Base-by-base conservation (phyloP, 2,329 filamentous ascomycete species). In the Hypoxylon sp. region DNA sequence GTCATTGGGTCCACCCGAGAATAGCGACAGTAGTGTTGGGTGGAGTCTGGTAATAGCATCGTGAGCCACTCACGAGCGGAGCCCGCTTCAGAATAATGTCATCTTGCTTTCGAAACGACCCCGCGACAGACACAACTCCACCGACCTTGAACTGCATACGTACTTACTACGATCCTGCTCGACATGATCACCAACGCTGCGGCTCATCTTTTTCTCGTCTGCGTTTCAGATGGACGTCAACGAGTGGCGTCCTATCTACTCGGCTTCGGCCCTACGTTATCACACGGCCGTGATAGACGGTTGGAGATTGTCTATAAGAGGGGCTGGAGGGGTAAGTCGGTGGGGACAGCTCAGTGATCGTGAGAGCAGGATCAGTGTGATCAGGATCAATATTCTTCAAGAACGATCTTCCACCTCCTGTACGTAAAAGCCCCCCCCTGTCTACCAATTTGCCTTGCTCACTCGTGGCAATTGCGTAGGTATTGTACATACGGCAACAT, bases 151-250 rank as follows among this genome's bases (percentile, higher is more conserved):
- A n/a, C n/a, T n/a, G n/a, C n/a, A n/a, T 21, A 48, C 5, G 13
- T 29, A 21, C 47, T 26, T 48, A 38, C 48, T 52, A 45, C 35
- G 35, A 38, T 35, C 27, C 56, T 54, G 61, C 58, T 61, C 57
- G 35, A 45, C 38, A 59, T 54, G 61, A 64, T 61, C 61, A 59
- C 42, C 58, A 60, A 48, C 49, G 57, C 54, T n/a, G 48, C 57
- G 52, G 52, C 46, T 49, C 15, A 9, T 48, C 40, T 24, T 60
- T 56, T 56, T 47, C 11, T 60, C 41, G 46, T 52, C 54, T 63
- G 23, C 29, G 58, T 61, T 64, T 64, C 61, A 59, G 52, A 58
- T 58, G 42, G n/a, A 35, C 40, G 49, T 38, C 21, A 43, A 48
- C 43, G 21, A 35, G 49, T 52, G 55, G 48, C 58, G 52, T 64